Conservation (phyloP, 2,329 filamentous ascomycete species). For the Huntiella savannae region DNA sequence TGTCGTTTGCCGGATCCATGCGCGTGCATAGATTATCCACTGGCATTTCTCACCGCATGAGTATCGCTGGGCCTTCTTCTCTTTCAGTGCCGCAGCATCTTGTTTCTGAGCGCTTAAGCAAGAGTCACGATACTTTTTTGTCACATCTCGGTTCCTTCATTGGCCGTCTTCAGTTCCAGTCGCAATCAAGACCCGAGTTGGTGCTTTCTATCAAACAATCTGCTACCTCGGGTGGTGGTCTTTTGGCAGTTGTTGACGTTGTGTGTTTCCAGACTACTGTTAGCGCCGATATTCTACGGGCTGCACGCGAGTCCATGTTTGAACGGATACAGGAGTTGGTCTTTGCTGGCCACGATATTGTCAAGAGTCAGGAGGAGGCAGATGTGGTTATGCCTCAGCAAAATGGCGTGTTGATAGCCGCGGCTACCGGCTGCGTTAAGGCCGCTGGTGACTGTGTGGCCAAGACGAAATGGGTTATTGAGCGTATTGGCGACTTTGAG, state of each 20-base stretch:
- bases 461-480: slow-evolving; percentile 68
- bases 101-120: slow-evolving; percentile 63
- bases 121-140: slow-evolving; percentile 71
- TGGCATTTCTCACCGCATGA: slow-evolving; percentile 53
- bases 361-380: slow-evolving; percentile 50
- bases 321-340: slow-evolving; percentile 64
- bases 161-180: slow-evolving; percentile 72
- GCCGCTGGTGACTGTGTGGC: slow-evolving; percentile 81
- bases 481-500: slow-evolving; percentile 81
- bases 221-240: slow-evolving; percentile 58
- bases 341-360: slow-evolving; percentile 59
- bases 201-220: slow-evolving; percentile 68
- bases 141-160: slow-evolving; percentile 87
- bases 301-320: slow-evolving; percentile 59
- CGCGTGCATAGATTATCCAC: slow-evolving; percentile 30
- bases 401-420: slow-evolving; percentile 53
- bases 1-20: slow-evolving; percentile 20
- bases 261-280: slow-evolving; percentile 61
- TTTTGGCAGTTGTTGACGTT: slow-evolving; percentile 63
- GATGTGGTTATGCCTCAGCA: slow-evolving; percentile 66
- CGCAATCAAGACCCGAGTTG: slow-evolving; percentile 72
- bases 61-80: slow-evolving; percentile 48
- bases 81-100: slow-evolving; percentile 46
- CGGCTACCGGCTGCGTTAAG: slow-evolving; percentile 74
- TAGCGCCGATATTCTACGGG: slow-evolving; percentile 44